Base-by-base conservation (phyloP, 2,329 filamentous ascomycete genomes). In the Xylaria polymorpha region DNA sequence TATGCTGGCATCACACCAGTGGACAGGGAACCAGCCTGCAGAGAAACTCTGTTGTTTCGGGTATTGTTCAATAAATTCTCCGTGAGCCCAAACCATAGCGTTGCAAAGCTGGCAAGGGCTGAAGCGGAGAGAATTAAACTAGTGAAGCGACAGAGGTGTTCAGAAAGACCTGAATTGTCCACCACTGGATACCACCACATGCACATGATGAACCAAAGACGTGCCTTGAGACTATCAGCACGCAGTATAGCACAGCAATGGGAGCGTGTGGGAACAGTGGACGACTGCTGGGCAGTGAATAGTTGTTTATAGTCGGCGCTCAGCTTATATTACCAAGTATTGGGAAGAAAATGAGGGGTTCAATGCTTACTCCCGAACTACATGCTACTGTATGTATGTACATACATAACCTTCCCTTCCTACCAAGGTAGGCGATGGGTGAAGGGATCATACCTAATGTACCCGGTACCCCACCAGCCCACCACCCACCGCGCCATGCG, bases 391-490 rank as follows among this genome's bases (percentile, higher is more conserved):
- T n/a, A n/a, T n/a, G n/a, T 29, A 29, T 4, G 25, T 29, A 29
- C 25, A 4, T 29, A 29, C 25, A 29, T 29, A 29, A 29, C 25
- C n/a, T n/a, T n/a, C n/a, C n/a, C n/a, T n/a, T n/a, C n/a, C 25
- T 29, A 29, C 25, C 25, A 29, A 29, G 25, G 25, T 37, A 12
- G 3, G 10, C 35, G 10, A 65, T 48, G 46, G 46, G 7, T 20
- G 46, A 48, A 37, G 22, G 32, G 58, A 41, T 18, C n/a, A 55
- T 56, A 32, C 43, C 15, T 60, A 41, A 57, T 29, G 58, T 48
- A 48, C 48, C 57, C 57, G 61, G 65, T 51, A 62, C 66, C 69
- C 69, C 66, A 50, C 66, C 48, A 50, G 29, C 25, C 60, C 60
- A 58, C 58, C 35, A 12, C 32, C 57, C 62, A 61, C 62, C 32